Conservation (phyloP, 2,329 filamentous ascomycete genomes). For the Metarhizium robertsii region DNA sequence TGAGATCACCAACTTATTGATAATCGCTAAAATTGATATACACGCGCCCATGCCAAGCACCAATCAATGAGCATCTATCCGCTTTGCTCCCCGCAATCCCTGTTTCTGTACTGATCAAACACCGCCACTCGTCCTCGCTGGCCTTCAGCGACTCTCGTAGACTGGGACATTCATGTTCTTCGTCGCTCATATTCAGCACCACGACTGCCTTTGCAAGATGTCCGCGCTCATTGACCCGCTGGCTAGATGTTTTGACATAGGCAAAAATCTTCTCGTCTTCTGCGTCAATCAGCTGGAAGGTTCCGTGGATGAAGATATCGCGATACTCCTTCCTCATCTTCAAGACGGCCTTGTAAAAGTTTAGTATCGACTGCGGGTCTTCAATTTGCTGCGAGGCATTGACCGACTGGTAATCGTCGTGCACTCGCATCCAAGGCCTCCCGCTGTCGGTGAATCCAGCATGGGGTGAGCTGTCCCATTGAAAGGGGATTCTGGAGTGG, state of each 20-base stretch:
- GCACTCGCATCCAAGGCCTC: slow-evolving; percentile 59
- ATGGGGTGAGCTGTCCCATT: slow-evolving; percentile 49
- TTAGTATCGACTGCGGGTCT: slow-evolving; percentile 40
- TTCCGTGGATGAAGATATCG: slow-evolving; percentile 52
- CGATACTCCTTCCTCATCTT: slow-evolving; percentile 41
- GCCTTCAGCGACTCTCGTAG: neutral
- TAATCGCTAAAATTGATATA: neutral
- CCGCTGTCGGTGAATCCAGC: slow-evolving; percentile 47
- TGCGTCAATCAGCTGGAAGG: slow-evolving; percentile 44
- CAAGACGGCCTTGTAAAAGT: slow-evolving; percentile 49
- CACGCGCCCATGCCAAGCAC: neutral
- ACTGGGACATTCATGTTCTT: neutral
- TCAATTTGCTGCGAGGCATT: slow-evolving; percentile 43
- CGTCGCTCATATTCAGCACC: neutral
- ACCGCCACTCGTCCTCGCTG: neutral
- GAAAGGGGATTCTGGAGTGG: slow-evolving; percentile 56
- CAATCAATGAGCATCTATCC: neutral
- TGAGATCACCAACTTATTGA: neutral
- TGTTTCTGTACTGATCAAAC: neutral
- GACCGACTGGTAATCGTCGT: slow-evolving; percentile 44
- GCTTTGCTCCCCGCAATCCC: neutral
- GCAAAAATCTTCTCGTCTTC: slow-evolving; percentile 45
- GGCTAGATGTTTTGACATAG: slow-evolving; percentile 32
- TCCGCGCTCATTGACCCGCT: neutral
- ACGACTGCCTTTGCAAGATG: neutral